These are phyloP conservation scores for Curvularia hawaiiensis DNA, from an alignment of 2,329 filamentous ascomycete genomes.

Conservation along the genomic window DNA sequence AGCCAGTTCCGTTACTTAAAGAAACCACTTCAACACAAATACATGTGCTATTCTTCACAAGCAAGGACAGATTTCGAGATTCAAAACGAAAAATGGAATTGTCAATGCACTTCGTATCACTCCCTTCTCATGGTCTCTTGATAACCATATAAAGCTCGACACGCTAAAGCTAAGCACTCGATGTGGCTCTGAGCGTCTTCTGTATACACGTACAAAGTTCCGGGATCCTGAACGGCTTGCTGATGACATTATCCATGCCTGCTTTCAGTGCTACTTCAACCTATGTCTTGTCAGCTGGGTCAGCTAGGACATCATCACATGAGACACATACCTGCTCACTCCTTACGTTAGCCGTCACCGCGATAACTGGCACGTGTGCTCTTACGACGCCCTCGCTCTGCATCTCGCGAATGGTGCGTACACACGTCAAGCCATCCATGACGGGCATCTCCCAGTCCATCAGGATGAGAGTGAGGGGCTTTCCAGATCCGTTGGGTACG, in stretches of 20 bases:
- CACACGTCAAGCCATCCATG: slow-evolving; percentile 39
- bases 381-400: slow-evolving; percentile 27
- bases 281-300: too few species aligned
- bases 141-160: too few species aligned
- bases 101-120: too few species aligned
- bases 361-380: slow-evolving; percentile 38
- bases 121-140: too few species aligned
- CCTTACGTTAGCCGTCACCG: slow-evolving; percentile 44
- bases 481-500: slow-evolving; percentile 13
- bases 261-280: slow-evolving; percentile 35
- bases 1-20: too few species aligned
- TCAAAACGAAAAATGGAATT: too few species aligned
- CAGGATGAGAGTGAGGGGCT: slow-evolving; percentile 31
- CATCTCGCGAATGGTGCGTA: slow-evolving; percentile 33
- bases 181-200: slow-evolving; percentile 19
- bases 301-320: too few species aligned
- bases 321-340: slow-evolving; percentile 26
- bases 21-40: too few species aligned
- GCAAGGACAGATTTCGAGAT: too few species aligned
- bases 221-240: slow-evolving; percentile 69
- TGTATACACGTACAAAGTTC: slow-evolving; percentile 31
- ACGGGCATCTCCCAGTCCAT: slow-evolving; percentile 45
- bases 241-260: slow-evolving; percentile 62
- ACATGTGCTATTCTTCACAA: too few species aligned
- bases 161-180: not conserved